Conservation (phyloP, 805 yeast genomes). For the Hemisphaericaspora nanyangensis region DNA sequence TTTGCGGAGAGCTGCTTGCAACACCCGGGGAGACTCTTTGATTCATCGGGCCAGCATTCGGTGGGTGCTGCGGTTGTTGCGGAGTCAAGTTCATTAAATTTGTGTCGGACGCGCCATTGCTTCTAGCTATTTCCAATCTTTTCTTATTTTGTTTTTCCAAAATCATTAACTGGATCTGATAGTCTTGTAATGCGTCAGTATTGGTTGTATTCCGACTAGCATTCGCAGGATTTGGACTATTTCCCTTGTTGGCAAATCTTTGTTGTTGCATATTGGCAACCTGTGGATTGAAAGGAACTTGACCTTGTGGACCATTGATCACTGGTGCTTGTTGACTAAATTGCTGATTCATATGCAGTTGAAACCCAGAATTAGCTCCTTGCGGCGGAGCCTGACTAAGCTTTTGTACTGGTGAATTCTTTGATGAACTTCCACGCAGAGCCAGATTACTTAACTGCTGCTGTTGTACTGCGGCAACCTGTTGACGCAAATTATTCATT, state of each 20-base stretch:
- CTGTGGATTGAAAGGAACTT: neutral
- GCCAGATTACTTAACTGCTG: conserved; percentile 3
- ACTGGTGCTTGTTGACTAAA: neutral
- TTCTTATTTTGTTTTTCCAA: conserved; percentile 75
- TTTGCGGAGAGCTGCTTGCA: conserved; percentile 29
- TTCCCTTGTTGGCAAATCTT: conserved; percentile 1
- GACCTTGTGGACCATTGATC: neutral
- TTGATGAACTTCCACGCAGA: neutral
- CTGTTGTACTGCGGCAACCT: conserved; percentile 26
- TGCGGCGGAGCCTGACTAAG: conserved; percentile 8
- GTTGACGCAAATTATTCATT: conserved; percentile 49
- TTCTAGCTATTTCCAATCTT: conserved; percentile 53
- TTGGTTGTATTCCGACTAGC: conserved; percentile 18
- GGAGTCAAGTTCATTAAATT: conserved; percentile 2
- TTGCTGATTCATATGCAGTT: conserved; percentile 2
- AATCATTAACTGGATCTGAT: conserved; percentile 73
- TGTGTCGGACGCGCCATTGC: conserved; percentile 21
- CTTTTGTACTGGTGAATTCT: conserved; percentile 15
- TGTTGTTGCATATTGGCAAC: neutral
- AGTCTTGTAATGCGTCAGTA: conserved; percentile 68
- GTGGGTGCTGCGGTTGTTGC: conserved; percentile 8
- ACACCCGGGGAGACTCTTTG: conserved; percentile 24
- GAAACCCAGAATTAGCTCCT: conserved; percentile 7
- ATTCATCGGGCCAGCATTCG: conserved; percentile 4
- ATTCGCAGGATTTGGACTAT: conserved; percentile 2